Evolutionary conservation across 2,329 filamentous ascomycete species (phyloP).

Genomic region (Aureobasidium sp.): DNA sequence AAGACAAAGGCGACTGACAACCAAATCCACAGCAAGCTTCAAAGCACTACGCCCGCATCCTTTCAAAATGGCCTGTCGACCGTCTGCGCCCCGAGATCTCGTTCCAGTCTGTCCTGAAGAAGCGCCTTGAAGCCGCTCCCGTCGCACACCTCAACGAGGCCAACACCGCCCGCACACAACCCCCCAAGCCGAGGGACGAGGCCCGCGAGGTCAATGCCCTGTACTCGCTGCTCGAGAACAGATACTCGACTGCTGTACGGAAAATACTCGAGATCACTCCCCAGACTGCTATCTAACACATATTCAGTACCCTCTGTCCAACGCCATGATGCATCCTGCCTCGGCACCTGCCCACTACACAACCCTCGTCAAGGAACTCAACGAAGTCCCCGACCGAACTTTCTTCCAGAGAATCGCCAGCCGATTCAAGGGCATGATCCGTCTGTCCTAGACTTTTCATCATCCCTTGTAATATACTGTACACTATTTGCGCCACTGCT

Average conservation of each 20-base stretch:
- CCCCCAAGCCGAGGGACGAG: constrained; percentile 26
- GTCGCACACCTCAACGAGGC: constrained; percentile 16
- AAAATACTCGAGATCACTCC: not conserved
- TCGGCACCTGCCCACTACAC: constrained; percentile 49
- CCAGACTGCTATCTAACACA: not conserved
- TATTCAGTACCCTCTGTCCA: constrained; percentile 42
- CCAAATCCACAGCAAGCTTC: constrained; percentile 26
- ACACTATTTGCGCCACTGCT: not conserved
- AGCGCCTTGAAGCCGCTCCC: constrained; percentile 32
- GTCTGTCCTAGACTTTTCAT: constrained; percentile 32
- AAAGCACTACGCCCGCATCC: constrained; percentile 45
- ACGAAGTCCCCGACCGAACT: constrained; percentile 45
- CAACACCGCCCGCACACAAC: constrained; percentile 13
- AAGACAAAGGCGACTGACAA: constrained; percentile 11
- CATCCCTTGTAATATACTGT: not conserved
- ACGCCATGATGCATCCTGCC: constrained; percentile 41
- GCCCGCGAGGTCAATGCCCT: constrained; percentile 50
- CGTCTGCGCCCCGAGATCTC: constrained; percentile 41
- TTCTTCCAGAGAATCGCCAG: constrained; percentile 40
- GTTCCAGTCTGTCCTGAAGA: constrained; percentile 39
- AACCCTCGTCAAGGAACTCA: constrained; percentile 45
- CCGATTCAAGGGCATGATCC: constrained; percentile 42
- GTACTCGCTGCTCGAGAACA: constrained; percentile 53
- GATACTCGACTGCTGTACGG: constrained; percentile 42
- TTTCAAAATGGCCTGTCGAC: constrained; percentile 45